Percentiles rank a stretch among this genome's conserved stretches.
These are phyloP conservation scores for Cryptosporidium baileyi DNA, from an alignment of 169 alveolate genomes.

Conservation along the genomic window DNA sequence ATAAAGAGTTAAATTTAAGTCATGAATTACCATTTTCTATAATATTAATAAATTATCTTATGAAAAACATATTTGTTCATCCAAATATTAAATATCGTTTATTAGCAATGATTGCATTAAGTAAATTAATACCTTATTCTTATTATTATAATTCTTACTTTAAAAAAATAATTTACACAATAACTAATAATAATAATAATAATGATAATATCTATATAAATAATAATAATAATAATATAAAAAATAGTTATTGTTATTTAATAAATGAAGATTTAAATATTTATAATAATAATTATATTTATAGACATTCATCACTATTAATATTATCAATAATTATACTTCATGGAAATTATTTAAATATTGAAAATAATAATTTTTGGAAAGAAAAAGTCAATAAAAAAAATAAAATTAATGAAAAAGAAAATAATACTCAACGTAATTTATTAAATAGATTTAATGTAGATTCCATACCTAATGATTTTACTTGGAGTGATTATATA, in stretches of 20 bases:
- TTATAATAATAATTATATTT: background rate
- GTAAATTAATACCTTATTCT: slow-evolving; percentile 23
- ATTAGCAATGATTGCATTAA: background rate
- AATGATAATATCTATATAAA: too few species aligned
- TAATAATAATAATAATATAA: background rate
- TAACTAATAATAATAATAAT: too few species aligned
- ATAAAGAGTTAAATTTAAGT: background rate
- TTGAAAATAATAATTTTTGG: background rate
- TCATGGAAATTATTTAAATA: background rate
- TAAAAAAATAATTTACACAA: background rate
- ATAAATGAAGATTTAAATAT: background rate
- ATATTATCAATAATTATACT: slow-evolving; percentile 2
- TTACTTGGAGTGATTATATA: slow-evolving; percentile 36
- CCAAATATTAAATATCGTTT: slow-evolving; percentile 38
- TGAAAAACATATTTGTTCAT: slow-evolving; percentile 27
- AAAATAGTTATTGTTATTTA: background rate
- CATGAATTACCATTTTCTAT: background rate
- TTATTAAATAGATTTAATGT: background rate
- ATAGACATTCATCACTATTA: slow-evolving; percentile 43
- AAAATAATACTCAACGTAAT: background rate
- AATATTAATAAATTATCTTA: slow-evolving; percentile 5
- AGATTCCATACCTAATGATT: background rate
- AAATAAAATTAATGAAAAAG: background rate
- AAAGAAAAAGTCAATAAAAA: background rate
- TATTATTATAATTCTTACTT: background rate